Base-by-base conservation (phyloP, 805 yeast species). In the Schwanniomyces pseudopolymorphus region DNA sequence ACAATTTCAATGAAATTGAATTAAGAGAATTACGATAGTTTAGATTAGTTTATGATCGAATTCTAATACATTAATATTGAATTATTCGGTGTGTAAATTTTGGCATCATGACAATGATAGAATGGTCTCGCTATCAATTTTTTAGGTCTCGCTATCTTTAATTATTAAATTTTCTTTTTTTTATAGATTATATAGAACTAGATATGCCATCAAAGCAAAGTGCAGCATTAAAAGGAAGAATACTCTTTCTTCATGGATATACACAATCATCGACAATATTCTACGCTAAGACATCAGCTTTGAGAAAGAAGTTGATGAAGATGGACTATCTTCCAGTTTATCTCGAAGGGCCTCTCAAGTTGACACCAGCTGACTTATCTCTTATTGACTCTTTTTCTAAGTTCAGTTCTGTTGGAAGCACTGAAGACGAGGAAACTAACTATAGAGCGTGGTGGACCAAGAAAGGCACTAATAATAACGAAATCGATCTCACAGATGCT, bases 211-310 rank as follows among this genome's bases (percentile, higher is more conserved):
- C 40, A 10, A 37, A 43, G 13, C 42, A 44, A 3, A 26, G 31
- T 6, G 14, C 43, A 51, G 52, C 11, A 40, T 55, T 35, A 37
- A 67, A 63, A 39, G 77, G 73, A 10, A 83, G 83, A 55, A 74
- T 92, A 22, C 72, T 92, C n/a, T 92, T 94, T 66, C 70, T 94
- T 24, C 99, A 92, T 54, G 98, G 99, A 0, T 90, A 84, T 65
- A 81, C 91, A 13, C 96, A 92, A 72, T 85, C 84, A 51, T 92
- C 92, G 5, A 77, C 85, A 36, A 76, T 85, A 11, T 92, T 92
- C 67, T 85, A 95, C 45, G 88, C 86, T 55, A 92, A 94, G 64
- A 84, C 97, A 0, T 84, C 96, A 1, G 97, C 96, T 2, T 76
- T 92, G 22, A 77, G 98, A 52, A 92, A 94, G 58, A 78, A 83